Evolutionary conservation across 2,329 filamentous ascomycete species (phyloP).

Genomic region (Exophiala spinifera): DNA sequence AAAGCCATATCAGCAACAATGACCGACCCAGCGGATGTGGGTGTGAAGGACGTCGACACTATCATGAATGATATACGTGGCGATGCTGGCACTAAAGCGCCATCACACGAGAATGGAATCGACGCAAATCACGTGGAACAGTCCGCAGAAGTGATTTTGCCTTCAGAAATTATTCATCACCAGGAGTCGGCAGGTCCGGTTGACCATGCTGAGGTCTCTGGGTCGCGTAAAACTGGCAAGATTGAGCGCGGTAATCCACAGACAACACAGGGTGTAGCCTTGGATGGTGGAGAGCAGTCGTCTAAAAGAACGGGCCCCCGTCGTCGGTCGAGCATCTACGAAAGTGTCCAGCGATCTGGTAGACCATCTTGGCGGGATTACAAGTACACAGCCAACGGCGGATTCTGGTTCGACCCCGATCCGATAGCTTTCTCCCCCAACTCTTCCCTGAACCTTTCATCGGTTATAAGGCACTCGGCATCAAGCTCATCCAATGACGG

Average conservation of each 20-base stretch:
- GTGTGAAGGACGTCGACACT: conserved; percentile 4
- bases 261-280: conserved; percentile 7
- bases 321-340: conserved; percentile 28
- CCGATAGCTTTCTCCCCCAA: neutral
- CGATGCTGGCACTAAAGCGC: neutral
- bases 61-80: neutral
- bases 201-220: neutral
- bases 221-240: neutral
- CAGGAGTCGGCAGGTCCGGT: neutral
- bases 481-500: conserved; percentile 17
- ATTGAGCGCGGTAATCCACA: neutral
- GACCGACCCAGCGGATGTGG: neutral
- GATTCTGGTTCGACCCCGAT: conserved; percentile 24
- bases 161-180: neutral
- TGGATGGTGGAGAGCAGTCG: conserved; percentile 1
- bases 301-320: neutral
- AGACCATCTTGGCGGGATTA: conserved; percentile 38
- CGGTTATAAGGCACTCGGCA: conserved; percentile 8
- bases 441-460: neutral
- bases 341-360: conserved; percentile 2
- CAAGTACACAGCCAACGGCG: conserved; percentile 47
- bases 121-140: neutral
- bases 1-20: conserved; percentile 5
- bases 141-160: neutral
- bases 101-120: neutral